phyloP scores from a whole-genome alignment of 2,329 filamentous ascomycete genomes.

The Hymenoscyphus albidus region DNA sequence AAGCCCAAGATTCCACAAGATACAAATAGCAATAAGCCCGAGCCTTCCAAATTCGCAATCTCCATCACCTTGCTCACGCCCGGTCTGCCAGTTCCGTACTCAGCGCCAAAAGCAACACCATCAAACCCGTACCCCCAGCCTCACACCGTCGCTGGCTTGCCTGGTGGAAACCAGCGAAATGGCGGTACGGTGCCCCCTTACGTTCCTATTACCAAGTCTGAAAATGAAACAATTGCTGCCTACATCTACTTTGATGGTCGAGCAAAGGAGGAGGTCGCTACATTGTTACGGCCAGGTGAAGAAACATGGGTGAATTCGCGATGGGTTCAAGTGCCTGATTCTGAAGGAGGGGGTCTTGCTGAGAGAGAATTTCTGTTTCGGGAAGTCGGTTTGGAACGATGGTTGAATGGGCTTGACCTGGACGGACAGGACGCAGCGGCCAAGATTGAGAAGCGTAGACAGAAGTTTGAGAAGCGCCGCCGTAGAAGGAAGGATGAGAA shows the following conservation, averaged over 20 bases:
- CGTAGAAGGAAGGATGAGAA: slow-evolving; percentile 55
- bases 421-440: slow-evolving; percentile 87
- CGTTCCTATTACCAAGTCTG: slow-evolving; percentile 84
- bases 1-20: slow-evolving; percentile 70
- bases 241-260: slow-evolving; percentile 99
- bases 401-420: slow-evolving; percentile 95
- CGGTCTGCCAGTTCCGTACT: slow-evolving; percentile 86
- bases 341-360: slow-evolving; percentile 88
- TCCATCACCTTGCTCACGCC: slow-evolving; percentile 94
- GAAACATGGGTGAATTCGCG: slow-evolving; percentile 99
- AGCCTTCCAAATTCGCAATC: slow-evolving; percentile 95
- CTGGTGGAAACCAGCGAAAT: slow-evolving; percentile 48
- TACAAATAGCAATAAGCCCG: slow-evolving; percentile 66
- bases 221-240: slow-evolving; percentile 95
- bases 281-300: slow-evolving; percentile 83
- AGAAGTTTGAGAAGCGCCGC: slow-evolving; percentile 69
- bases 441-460: slow-evolving; percentile 81
- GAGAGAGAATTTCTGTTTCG: slow-evolving; percentile 97
- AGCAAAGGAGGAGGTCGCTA: slow-evolving; percentile 94
- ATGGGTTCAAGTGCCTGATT: slow-evolving; percentile 91
- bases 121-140: slow-evolving; percentile 77
- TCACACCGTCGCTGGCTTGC: slow-evolving; percentile 72
- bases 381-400: slow-evolving; percentile 91
- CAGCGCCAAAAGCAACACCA: slow-evolving; percentile 73
- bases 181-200: slow-evolving; percentile 72